Evolutionary conservation across 305 asterid genomes (phyloP).

Genomic region (Rubia peregrina): DNA sequence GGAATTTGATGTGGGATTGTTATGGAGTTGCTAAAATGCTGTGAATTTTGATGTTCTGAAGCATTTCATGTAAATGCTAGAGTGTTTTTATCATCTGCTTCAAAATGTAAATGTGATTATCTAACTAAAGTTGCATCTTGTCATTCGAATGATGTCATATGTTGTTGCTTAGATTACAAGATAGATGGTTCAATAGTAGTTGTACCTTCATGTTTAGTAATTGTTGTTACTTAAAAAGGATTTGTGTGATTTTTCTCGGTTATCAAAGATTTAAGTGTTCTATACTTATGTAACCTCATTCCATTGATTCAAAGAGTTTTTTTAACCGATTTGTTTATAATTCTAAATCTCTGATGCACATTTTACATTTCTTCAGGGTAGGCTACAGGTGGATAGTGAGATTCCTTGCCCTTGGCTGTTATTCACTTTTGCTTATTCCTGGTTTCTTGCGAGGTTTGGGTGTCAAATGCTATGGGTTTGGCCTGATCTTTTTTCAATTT

Average conservation of each 20-base stretch:
- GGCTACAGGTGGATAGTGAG: conserved; percentile 83
- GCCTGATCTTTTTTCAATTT: neutral
- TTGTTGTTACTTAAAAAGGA: no score
- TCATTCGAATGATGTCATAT: no score
- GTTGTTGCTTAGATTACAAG: no score
- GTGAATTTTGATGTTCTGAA: neutral
- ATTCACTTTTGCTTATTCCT: conserved; percentile 68
- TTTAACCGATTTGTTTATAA: neutral
- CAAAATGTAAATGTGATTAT: no score
- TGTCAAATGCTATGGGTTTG: neutral
- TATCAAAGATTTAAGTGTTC: no score
- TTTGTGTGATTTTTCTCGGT: no score
- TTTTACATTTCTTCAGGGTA: conserved; percentile 57
- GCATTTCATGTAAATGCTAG: neutral
- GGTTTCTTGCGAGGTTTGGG: conserved; percentile 89
- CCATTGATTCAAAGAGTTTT: neutral
- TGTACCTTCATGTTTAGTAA: no score
- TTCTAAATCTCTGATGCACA: conserved; percentile 27
- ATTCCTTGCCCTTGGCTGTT: conserved; percentile 89
- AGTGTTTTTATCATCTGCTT: neutral
- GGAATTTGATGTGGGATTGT: neutral
- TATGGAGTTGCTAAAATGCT: neutral
- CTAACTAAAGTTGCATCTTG: no score
- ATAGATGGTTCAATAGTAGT: no score
- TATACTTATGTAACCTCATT: neutral